phyloP scores from a whole-genome alignment of 352 stramenopile genomes.

The Albugo candida region DNA sequence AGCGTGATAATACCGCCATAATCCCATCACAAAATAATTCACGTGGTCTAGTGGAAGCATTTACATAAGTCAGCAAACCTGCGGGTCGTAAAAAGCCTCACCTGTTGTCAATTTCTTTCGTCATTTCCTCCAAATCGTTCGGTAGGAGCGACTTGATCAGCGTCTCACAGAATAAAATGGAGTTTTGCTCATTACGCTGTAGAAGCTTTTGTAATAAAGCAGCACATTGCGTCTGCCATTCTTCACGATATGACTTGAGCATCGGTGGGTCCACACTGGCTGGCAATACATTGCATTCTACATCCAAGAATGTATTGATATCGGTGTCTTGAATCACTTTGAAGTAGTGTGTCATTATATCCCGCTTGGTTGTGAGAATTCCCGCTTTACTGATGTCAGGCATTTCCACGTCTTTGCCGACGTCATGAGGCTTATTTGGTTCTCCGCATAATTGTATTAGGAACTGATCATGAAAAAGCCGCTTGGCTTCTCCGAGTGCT shows the following conservation, averaged over 20 bases:
- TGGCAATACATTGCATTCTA: not conserved
- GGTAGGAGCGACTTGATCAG: conserved; percentile 16
- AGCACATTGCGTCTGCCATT: not conserved
- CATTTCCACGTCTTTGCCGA: not conserved
- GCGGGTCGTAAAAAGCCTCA: conserved; percentile 1
- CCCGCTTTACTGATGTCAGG: not conserved
- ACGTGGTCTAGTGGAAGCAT: conserved; percentile 9
- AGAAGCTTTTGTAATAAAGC: conserved; percentile 1
- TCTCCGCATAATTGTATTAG: not conserved
- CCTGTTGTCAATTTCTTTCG: conserved; percentile 13
- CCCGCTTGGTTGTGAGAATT: not conserved
- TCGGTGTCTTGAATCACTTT: not conserved
- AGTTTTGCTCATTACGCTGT: conserved; percentile 8
- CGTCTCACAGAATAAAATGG: conserved; percentile 1
- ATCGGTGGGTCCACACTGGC: not conserved
- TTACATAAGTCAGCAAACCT: not conserved
- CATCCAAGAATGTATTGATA: not conserved
- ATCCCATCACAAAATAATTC: conserved; percentile 33
- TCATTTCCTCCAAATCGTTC: conserved; percentile 18
- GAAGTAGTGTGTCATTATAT: not conserved
- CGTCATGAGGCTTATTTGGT: not conserved
- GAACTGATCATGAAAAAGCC: not conserved
- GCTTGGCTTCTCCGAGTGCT: conserved; percentile 12
- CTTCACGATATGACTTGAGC: not conserved
- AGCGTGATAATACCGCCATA: conserved; percentile 24